A percentile compares a stretch with the other conserved stretches of the same genome.
Conservation (phyloP, 768 basidiomycete species). For the Russula sp. region DNA sequence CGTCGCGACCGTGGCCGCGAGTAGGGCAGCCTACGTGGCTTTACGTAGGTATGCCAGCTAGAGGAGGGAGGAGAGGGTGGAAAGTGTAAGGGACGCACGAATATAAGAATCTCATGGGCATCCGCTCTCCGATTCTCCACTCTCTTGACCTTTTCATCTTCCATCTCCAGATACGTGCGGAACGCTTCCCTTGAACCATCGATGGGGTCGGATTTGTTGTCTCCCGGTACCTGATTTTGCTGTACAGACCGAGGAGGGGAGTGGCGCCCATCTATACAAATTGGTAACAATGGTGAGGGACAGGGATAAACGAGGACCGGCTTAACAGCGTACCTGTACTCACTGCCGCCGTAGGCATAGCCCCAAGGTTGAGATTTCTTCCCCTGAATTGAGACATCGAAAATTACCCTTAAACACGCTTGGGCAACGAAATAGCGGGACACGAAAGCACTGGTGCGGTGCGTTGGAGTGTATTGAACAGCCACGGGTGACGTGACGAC, state of each 20-base stretch:
- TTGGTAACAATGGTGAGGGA: neutral
- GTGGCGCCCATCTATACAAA: constrained; percentile 1
- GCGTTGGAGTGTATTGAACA: too few relatives aligned
- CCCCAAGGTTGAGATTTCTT: neutral
- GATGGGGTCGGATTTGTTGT: neutral
- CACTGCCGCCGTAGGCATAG: neutral
- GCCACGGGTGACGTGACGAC: too few relatives aligned
- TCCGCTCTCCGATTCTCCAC: constrained; percentile 1
- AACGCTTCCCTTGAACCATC: neutral
- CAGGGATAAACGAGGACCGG: neutral
- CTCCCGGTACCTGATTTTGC: neutral
- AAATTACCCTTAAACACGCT: neutral
- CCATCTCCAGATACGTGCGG: neutral
- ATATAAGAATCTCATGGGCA: constrained; percentile 4
- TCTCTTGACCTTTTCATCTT: neutral
- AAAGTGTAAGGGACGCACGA: neutral
- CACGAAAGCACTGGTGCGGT: too few relatives aligned
- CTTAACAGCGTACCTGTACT: neutral
- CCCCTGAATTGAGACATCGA: constrained; percentile 5
- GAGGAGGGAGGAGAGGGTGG: too few relatives aligned
- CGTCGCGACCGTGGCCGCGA: constrained; percentile 8
- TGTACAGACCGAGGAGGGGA: neutral
- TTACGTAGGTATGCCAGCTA: neutral
- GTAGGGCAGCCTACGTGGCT: constrained; percentile 4
- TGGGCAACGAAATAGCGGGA: neutral